Base-by-base conservation (phyloP, 495 filamentous ascomycete genomes). In the Hapsidospora chrysogenum region DNA sequence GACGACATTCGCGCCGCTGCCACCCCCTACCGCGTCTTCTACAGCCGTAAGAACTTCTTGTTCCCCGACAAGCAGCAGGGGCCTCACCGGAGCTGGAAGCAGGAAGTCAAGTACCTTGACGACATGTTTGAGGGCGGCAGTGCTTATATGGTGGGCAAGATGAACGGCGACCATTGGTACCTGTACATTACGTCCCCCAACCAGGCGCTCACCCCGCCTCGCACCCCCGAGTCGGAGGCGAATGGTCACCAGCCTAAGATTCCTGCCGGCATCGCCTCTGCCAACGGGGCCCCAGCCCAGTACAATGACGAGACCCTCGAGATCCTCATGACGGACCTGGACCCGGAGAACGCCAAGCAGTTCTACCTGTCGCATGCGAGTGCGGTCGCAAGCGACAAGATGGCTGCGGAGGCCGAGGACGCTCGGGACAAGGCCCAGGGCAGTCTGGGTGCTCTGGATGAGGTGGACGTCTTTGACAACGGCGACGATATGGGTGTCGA, bases 111-210 rank as follows among this genome's bases (percentile, higher is more conserved):
- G 37, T 89, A 72, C 41, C 66, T 99, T 40, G 92, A 99, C 59
- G 72, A 74, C 46, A 78, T 81, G 47, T 96, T 96, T 53, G 64
- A 78, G 31, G 79, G 81, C 37, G 92, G 92, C 28, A 96, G 87
- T 55, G 92, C 92, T 20, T 99, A 99, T 59, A 92, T 96, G 86
- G 89, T 99, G 41, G 92, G 92, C 44, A 94, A 93, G 57, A 95
- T 96, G 85, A 99, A 99, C 49, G 87, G 89, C 41, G 92, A 96
- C 57, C 92, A 99, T 49, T 99, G 92, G 92, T 96, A 96, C 49
- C 63, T 99, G 26, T 99, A 96, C 56, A 71, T 95, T 51, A 99
- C 92, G 21, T 78, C 82, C 35, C 85, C 92, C 13, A 70, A 78
- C 49, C 78, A 68, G 8, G 56, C 73, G 42, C 66, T 94, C 38